A percentile compares a stretch with the other conserved stretches of the same genome.
Conservation (phyloP, 2,329 filamentous ascomycete genomes). For the Pyrenochaeta sp. region DNA sequence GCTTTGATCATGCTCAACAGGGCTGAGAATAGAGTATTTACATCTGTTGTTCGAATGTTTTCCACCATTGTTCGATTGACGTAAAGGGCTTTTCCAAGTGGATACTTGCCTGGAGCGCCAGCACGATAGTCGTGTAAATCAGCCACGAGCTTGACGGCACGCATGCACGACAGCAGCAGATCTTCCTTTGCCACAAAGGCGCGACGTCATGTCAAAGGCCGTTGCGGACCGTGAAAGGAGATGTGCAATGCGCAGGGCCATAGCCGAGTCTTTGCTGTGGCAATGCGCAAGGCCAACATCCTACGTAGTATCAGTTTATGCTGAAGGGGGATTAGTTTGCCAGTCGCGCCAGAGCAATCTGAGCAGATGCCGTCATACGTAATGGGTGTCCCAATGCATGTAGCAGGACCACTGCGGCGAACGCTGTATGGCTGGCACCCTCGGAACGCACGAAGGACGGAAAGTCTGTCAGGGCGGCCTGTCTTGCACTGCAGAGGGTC, state of each 20-base stretch:
- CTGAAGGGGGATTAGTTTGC: slow-evolving; percentile 12
- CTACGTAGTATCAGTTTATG: slow-evolving; percentile 10
- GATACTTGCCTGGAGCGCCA: neutral
- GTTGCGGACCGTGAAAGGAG: slow-evolving; percentile 1
- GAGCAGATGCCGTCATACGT: slow-evolving; percentile 33
- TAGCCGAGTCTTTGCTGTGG: slow-evolving; percentile 17
- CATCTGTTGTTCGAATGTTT: slow-evolving; percentile 7
- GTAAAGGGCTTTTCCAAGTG: slow-evolving; percentile 23
- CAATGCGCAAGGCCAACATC: slow-evolving; percentile 8
- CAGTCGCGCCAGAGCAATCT: slow-evolving; percentile 11
- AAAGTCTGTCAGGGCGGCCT: slow-evolving; percentile 34
- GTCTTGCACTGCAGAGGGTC: slow-evolving; percentile 34
- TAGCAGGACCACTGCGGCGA: slow-evolving; percentile 21
- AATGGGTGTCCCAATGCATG: slow-evolving; percentile 21
- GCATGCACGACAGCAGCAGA: slow-evolving; percentile 20
- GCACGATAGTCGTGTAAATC: slow-evolving; percentile 17
- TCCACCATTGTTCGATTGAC: slow-evolving; percentile 31
- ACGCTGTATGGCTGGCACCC: slow-evolving; percentile 34
- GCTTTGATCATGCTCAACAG: neutral
- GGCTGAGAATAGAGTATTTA: neutral
- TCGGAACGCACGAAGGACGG: slow-evolving; percentile 18
- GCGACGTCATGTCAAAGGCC: slow-evolving; percentile 23
- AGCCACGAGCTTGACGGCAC: slow-evolving; percentile 23
- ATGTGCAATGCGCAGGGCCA: slow-evolving; percentile 2
- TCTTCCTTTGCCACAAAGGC: slow-evolving; percentile 20